These are phyloP conservation scores for Podospora tetraspora DNA, from an alignment of 495 filamentous ascomycete genomes.

Conservation along the genomic window DNA sequence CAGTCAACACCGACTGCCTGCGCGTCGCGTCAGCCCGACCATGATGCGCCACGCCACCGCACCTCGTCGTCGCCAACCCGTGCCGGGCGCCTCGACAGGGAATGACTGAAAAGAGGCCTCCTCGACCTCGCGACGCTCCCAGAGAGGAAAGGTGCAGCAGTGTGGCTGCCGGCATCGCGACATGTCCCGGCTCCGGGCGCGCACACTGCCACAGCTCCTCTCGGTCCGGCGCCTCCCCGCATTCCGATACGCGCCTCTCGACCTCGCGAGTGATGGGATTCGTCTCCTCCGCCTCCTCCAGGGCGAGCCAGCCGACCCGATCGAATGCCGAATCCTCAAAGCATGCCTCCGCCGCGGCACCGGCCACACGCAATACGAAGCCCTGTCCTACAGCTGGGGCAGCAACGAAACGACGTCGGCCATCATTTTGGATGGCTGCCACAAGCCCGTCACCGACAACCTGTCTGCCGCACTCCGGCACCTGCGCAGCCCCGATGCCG, in stretches of 20 bases:
- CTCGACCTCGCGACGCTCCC: too few relatives aligned
- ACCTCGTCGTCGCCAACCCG: neutral
- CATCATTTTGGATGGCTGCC: neutral
- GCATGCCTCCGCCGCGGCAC: neutral
- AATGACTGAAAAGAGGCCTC: too few relatives aligned
- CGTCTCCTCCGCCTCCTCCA: neutral
- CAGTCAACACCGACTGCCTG: too few relatives aligned
- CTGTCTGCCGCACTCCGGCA: conserved; percentile 1
- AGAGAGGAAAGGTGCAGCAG: neutral
- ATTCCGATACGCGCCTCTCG: neutral
- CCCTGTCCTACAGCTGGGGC: conserved; percentile 35
- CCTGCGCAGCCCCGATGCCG: neutral
- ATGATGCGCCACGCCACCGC: neutral
- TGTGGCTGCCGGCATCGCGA: neutral
- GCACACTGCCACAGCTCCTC: too few relatives aligned
- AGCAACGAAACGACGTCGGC: neutral
- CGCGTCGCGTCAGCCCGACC: neutral
- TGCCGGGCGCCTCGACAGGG: too few relatives aligned
- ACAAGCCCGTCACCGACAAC: neutral
- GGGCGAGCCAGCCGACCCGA: neutral
- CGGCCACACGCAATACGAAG: conserved; percentile 20
- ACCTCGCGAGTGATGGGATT: neutral
- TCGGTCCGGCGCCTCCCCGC: too few relatives aligned
- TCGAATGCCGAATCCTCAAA: neutral
- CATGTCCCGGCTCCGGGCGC: too few relatives aligned